These are phyloP conservation scores for Fusarium sp. DNA, from an alignment of 2,329 filamentous ascomycete species.

Conservation along the genomic window DNA sequence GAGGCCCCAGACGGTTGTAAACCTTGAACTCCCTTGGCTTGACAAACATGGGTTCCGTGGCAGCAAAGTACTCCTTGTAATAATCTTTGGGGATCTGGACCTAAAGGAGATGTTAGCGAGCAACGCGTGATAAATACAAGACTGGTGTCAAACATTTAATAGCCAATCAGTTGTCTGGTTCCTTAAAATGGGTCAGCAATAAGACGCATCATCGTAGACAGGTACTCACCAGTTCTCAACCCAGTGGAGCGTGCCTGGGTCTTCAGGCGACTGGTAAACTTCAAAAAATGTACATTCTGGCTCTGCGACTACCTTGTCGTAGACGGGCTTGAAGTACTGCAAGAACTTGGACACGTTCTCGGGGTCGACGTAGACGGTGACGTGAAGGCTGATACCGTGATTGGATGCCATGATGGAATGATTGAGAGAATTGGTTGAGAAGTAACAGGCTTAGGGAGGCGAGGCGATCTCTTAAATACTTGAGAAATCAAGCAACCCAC, in stretches of 20 bases:
- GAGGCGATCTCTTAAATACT: neutral
- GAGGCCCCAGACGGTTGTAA: neutral
- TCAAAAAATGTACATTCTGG: constrained; percentile 21
- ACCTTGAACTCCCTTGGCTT: constrained; percentile 1
- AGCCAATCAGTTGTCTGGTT: neutral
- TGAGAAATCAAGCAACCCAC: neutral
- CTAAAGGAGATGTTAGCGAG: neutral
- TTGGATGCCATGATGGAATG: neutral
- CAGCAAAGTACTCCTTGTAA: constrained; percentile 4
- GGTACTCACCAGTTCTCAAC: constrained; percentile 15
- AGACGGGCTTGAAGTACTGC: constrained; percentile 7
- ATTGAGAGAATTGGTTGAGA: neutral
- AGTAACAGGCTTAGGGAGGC: neutral
- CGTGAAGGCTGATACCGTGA: constrained; percentile 2
- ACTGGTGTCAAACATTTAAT: neutral
- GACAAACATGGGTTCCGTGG: neutral
- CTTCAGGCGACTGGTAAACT: constrained; percentile 17
- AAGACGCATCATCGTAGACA: neutral
- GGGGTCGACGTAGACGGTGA: constrained; percentile 41
- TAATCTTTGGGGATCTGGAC: constrained; percentile 4
- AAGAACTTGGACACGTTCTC: constrained; percentile 7
- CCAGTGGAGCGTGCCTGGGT: constrained; percentile 1
- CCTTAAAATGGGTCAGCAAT: neutral
- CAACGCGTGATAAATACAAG: neutral
- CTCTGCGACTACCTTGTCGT: constrained; percentile 11